Evolutionary conservation across 495 filamentous ascomycete species (phyloP).

Genomic region (Tuber indicum): DNA sequence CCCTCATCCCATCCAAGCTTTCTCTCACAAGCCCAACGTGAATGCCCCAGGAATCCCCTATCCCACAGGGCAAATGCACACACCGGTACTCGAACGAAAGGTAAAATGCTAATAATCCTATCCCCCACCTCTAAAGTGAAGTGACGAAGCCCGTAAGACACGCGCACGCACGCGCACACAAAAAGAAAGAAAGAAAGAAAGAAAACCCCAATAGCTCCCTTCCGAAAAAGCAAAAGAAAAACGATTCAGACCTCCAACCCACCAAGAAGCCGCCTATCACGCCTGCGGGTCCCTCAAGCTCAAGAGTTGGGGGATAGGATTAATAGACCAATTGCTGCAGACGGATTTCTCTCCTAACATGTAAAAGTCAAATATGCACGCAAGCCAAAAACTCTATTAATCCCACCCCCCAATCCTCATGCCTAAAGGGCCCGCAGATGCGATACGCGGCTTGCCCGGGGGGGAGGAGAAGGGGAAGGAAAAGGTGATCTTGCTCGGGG

Average conservation of each 20-base stretch:
- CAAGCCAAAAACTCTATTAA: neutral
- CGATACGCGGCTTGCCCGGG: neutral
- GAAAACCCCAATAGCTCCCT: neutral
- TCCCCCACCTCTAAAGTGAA: neutral
- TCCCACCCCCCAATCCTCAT: neutral
- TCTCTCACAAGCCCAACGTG: neutral
- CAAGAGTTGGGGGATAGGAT: conserved; percentile 6
- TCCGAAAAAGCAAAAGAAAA: neutral
- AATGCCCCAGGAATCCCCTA: neutral
- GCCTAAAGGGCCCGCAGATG: neutral
- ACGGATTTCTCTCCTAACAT: neutral
- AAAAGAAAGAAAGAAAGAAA: neutral
- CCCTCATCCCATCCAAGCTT: neutral
- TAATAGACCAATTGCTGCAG: neutral
- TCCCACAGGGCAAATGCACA: neutral
- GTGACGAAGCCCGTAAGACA: neutral
- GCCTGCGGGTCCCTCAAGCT: neutral
- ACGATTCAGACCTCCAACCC: neutral
- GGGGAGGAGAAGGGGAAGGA: neutral
- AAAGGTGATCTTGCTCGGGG: neutral
- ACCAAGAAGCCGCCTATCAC: neutral
- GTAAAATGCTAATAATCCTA: neutral
- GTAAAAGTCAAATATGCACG: neutral
- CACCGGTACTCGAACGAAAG: neutral
- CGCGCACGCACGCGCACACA: neutral